Base-by-base conservation (phyloP, 2,329 filamentous ascomycete species). In the Aspergillus awamori region DNA sequence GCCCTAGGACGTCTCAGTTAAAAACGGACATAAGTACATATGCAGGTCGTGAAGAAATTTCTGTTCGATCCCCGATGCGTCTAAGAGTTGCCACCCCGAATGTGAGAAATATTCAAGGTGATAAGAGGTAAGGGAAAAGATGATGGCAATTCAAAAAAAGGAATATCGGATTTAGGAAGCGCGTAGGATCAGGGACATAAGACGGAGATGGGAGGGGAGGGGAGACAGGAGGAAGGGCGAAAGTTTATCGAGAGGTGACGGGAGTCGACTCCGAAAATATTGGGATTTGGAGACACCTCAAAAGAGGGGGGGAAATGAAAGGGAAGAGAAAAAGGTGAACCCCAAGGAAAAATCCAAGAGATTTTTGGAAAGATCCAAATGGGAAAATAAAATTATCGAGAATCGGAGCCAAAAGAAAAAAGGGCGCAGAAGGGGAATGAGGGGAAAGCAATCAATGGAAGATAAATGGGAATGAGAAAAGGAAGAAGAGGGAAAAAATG, bases 1-100 rank as follows among this genome's bases (percentile, higher is more conserved):
- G 74, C 72, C 74, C 74, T 76, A 60, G 48, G 56, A 63, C 58
- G 28, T 36, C 61, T 72, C 58, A 66, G 67, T 68, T 57, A 65
- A 64, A 61, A 63, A 58, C 58, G 62, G 59, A 68, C 67, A 68
- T 67, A 66, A 61, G 65, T 64, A 36, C 33, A 36, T 36, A 62
- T 58, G 24, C 48, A 55, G 15, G 58, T 52, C 38, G 56, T 43
- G 41, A 59, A 59, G 49, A 52, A 17, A 51, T 52, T 55, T 58
- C 38, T 38, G 51, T 45, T 58, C 36, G 49, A 45, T 58, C 56
- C 33, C 28, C 58, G 39, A 57, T 26, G 60, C 39, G 53, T 51
- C 53, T 60, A 49, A 17, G 28, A 7, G 10, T 51, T 22, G 20
- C 45, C 28, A 52, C 20, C 39, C 49, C 56, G 33, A 53, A 62